Base-by-base conservation (phyloP, 306 rosid species). In the Pterocarpus macrocarpus region DNA sequence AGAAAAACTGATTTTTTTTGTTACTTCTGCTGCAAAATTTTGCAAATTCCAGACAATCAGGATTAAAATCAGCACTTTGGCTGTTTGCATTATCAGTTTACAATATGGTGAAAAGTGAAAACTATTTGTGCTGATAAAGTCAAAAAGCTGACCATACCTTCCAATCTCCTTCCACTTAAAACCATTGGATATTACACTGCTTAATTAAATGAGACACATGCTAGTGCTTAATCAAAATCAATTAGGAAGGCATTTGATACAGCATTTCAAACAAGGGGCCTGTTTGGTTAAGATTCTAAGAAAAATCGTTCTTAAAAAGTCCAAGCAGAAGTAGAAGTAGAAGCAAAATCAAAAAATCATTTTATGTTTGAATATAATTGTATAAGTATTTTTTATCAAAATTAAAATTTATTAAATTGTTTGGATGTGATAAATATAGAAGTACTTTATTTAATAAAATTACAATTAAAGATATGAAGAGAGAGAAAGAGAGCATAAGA, bases 111-210 rank as follows among this genome's bases (percentile, higher is more conserved):
- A 64, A 22, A n/a, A 34, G 4, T 39, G 44, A 39, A 13, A 22
- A 22, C 28, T 44, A 17, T 28, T 38, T 63, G 13, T 41, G 53
- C 6, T 5, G 8, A 57, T 6, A 75, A 76, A 69, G 52, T 64
- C 67, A 66, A 49, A 32, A 57, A 43, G 65, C 39, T 56, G 30
- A 38, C 4, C 62, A 61, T 36, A 44, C 8, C 71, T 77, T 71
- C 79, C 68, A 64, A 64, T 64, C n/a, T 43, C 30, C 43, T 59
- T 78, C 49, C 47, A 56, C 76, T 57, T 41, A 3, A 71, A 41
- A 39, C 14, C 63, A 56, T 68, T 36, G 41, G 69, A 38, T 57
- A 41, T 66, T 34, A 81, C 62, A 65, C 15, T 33, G 28, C 13
- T 61, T 16, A 53, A 28, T 41, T 80, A 56, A 15, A 34, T 43